Percentiles rank a stretch among this genome's conserved stretches.
phyloP scores from a whole-genome alignment of 768 basidiomycete species.

The Suillus decipiens region DNA sequence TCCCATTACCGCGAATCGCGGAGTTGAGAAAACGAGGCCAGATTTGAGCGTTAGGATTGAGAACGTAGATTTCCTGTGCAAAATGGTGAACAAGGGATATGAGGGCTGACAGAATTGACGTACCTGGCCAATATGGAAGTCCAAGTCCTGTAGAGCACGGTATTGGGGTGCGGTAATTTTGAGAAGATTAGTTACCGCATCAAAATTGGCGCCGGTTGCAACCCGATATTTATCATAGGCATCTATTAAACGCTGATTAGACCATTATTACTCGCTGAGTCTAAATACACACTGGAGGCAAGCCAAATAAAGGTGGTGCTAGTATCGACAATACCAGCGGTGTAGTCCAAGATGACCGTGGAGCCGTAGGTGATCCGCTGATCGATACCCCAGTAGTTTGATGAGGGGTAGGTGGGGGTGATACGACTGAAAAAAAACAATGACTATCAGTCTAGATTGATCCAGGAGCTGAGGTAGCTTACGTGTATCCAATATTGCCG shows the following conservation, averaged over 20 bases:
- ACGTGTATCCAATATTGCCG: constrained; percentile 47
- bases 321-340: constrained; percentile 64
- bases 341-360: constrained; percentile 43
- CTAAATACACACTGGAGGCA: constrained; percentile 35
- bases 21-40: constrained; percentile 46
- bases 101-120: not conserved
- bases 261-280: not conserved
- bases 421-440: not conserved
- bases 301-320: constrained; percentile 54
- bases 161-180: constrained; percentile 13
- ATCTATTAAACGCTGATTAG: constrained; percentile 18
- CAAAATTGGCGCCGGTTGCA: constrained; percentile 11
- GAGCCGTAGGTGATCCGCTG: constrained; percentile 53
- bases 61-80: constrained; percentile 34
- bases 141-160: constrained; percentile 8
- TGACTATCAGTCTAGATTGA: not conserved
- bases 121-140: constrained; percentile 14
- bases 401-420: constrained; percentile 44
- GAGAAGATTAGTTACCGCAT: constrained; percentile 22
- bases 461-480: constrained; percentile 14
- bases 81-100: not conserved
- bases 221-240: constrained; percentile 28
- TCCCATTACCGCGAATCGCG: constrained; percentile 40
- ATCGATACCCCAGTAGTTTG: constrained; percentile 62
- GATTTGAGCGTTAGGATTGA: constrained; percentile 45